phyloP scores from a whole-genome alignment of 1,139 yeast species.

The Pichia sp. region DNA sequence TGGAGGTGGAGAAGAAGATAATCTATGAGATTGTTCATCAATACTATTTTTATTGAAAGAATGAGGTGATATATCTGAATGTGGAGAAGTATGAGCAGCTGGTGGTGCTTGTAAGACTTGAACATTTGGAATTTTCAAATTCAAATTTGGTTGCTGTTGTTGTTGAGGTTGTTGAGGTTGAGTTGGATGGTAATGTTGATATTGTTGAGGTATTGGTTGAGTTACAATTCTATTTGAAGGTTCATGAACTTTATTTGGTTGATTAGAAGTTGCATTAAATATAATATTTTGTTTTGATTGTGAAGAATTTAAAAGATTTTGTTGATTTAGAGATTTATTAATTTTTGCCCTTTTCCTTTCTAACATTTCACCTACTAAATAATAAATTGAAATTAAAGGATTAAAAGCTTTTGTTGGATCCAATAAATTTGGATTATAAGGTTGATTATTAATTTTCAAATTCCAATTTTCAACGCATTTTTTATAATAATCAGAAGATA shows the following conservation, averaged over 20 bases:
- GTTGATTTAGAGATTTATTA: conserved; percentile 17
- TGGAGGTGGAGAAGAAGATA: background rate
- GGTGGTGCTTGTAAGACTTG: conserved; percentile 8
- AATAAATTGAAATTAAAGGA: conserved; percentile 82
- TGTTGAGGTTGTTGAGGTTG: conserved; percentile 1
- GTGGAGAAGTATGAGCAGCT: conserved; percentile 18
- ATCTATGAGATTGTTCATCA: background rate
- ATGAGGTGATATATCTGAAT: conserved; percentile 11
- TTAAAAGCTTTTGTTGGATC: conserved; percentile 91
- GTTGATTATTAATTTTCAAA: conserved; percentile 27
- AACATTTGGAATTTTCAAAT: conserved; percentile 7
- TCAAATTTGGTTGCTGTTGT: conserved; percentile 2
- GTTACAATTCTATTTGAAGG: conserved; percentile 16
- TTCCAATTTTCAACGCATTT: conserved; percentile 63
- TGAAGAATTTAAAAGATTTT: conserved; percentile 16
- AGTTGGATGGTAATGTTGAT: conserved; percentile 13
- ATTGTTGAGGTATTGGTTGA: conserved; percentile 17
- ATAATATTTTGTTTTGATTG: conserved; percentile 14
- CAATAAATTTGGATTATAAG: conserved; percentile 24
- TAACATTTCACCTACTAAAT: conserved; percentile 75
- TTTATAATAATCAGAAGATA: conserved; percentile 63
- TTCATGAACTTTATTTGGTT: conserved; percentile 16
- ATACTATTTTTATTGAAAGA: conserved; percentile 9
- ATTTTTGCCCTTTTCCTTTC: conserved; percentile 57
- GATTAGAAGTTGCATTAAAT: conserved; percentile 14